Conservation (phyloP, 371 early-diverging fungal genomes). For the Dichotomocladium elegans region DNA sequence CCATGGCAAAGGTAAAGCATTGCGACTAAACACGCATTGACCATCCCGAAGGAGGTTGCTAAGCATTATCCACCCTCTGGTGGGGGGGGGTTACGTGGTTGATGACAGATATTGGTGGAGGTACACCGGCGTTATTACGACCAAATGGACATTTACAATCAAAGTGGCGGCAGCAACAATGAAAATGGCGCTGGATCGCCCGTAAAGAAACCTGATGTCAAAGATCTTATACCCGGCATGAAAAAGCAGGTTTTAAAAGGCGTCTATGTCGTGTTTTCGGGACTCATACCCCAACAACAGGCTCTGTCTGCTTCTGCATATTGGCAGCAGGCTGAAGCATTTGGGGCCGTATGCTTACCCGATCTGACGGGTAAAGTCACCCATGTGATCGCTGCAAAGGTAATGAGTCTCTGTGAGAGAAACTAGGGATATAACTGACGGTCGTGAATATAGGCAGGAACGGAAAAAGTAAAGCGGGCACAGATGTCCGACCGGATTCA, state of each 20-base stretch:
- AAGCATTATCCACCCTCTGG: not conserved
- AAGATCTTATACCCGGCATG: conserved; percentile 47
- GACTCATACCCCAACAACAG: conserved; percentile 52
- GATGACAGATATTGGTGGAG: conserved; percentile 40
- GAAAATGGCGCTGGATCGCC: conserved; percentile 13
- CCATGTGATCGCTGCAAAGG: conserved; percentile 77
- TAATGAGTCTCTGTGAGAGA: not conserved
- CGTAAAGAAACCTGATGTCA: conserved; percentile 39
- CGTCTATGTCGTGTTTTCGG: conserved; percentile 50
- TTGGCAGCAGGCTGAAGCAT: conserved; percentile 67
- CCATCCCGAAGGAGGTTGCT: too few species aligned
- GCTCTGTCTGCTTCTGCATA: conserved; percentile 53
- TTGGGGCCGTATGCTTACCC: conserved; percentile 65
- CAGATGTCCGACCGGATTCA: conserved; percentile 29
- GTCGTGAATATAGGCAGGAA: conserved; percentile 34
- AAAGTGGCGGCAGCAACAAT: too few species aligned
- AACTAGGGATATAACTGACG: not conserved
- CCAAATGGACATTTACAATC: conserved; percentile 18
- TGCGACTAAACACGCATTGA: too few species aligned
- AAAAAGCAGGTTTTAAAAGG: conserved; percentile 44
- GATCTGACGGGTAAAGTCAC: conserved; percentile 62
- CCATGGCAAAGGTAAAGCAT: conserved; percentile 40
- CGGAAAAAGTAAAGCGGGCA: conserved; percentile 59
- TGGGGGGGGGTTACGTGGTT: too few species aligned
- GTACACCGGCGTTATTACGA: conserved; percentile 56